phyloP scores from a whole-genome alignment of 1,284 basidiomycete genomes.

The Leccinum brunneo-olivaceum region DNA sequence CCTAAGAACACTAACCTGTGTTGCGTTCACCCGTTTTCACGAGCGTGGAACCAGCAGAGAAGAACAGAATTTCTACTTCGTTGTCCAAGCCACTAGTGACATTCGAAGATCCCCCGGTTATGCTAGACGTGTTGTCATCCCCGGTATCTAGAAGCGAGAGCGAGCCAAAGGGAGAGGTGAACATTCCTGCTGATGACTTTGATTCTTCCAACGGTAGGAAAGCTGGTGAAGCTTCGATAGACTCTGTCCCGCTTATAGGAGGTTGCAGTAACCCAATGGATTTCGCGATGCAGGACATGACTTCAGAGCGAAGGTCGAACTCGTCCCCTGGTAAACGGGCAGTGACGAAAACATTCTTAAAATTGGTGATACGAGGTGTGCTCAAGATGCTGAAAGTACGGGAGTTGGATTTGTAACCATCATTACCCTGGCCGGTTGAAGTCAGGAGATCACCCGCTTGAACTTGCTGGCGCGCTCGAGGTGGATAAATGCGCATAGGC shows the following conservation, averaged over 20 bases:
- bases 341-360: conserved; percentile 28
- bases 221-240: conserved; percentile 59
- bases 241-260: conserved; percentile 58
- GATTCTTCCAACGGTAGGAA: conserved; percentile 48
- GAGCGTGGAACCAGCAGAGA: conserved; percentile 79
- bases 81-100: conserved; percentile 77
- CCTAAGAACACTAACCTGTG: conserved; percentile 47
- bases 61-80: conserved; percentile 93
- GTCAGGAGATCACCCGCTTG: conserved; percentile 67
- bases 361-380: conserved; percentile 39
- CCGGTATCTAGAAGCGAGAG: conserved; percentile 74
- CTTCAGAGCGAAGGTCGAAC: conserved; percentile 88
- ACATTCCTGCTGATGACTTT: conserved; percentile 38
- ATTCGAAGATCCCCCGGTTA: conserved; percentile 58
- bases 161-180: conserved; percentile 79
- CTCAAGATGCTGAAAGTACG: conserved; percentile 48
- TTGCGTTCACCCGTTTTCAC: conserved; percentile 88
- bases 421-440: conserved; percentile 40
- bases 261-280: conserved; percentile 94
- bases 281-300: conserved; percentile 96
- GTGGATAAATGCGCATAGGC: conserved; percentile 23
- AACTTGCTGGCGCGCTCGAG: conserved; percentile 40
- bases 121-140: conserved; percentile 56
- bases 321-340: conserved; percentile 41
- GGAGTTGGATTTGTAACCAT: conserved; percentile 40